Evolutionary conservation across 2,329 filamentous ascomycete genomes (phyloP), one percentile per base, ranked within the genome.

Genomic region (Fusarium luffae): DNA sequence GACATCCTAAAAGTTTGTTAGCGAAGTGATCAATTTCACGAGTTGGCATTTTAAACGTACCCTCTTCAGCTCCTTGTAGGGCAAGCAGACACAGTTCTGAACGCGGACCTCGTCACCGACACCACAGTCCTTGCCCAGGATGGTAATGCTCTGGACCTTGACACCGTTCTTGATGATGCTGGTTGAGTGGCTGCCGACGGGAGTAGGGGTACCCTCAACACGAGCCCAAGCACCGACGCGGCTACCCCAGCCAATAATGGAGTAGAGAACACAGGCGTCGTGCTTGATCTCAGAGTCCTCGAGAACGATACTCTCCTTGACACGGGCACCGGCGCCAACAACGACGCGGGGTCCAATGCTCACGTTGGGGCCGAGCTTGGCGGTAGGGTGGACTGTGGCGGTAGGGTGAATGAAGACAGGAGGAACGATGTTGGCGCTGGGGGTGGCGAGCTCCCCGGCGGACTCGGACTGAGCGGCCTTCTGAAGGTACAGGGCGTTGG

Each of bases 111-210:
- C 96, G 76, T 99, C 96, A 6, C 92, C 94, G 30, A 98, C 96
- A 59, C 86, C 89, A 77, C 95, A 98, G 81, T 99, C 96, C 86
- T 98, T 98, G 78, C 95, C 95, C 68, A 99, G 82, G 73, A 98
- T 99, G 48, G 95, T 98, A 78, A 98, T 96, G 81, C 93, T 97
- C 86, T 98, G 96, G 54, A 99, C 96, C 86, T 98, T 98, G 81
- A 98, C 90, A 54, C 96, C 96, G 77, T 98, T 97, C 89, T 98
- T 98, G 81, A 98, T 87, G 76, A 98, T 94, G 82, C 92, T 97
- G 16, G 95, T 98, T 56, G 89, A 92, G 84, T 98, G 95, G 84
- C 92, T 97, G 54, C 88, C 90, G 58, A 93, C 89, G 0, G 94
- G 92, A 18, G 92, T 97, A 2, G 95, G 94, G 1, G 94, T 97